These are phyloP conservation scores for Fonsecaea monophora DNA, from an alignment of 2,329 filamentous ascomycete genomes.

Conservation along the genomic window DNA sequence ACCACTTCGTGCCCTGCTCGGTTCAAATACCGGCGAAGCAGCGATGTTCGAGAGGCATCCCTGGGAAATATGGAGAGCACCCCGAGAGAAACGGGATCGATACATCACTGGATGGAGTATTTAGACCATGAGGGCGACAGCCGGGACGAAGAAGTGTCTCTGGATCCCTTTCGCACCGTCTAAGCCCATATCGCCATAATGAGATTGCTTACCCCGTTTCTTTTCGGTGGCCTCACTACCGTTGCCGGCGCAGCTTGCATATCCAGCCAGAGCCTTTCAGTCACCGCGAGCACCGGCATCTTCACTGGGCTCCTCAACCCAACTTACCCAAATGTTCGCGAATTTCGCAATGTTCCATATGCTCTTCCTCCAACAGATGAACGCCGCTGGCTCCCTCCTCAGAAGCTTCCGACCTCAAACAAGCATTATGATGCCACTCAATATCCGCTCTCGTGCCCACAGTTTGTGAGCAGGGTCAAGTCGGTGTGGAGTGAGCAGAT, in stretches of 20 bases:
- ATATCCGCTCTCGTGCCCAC: conserved; percentile 13
- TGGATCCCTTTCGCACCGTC: not conserved
- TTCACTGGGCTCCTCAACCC: conserved; percentile 46
- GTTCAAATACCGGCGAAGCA: conserved; percentile 11
- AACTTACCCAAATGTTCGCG: conserved; percentile 46
- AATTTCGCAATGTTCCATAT: conserved; percentile 50
- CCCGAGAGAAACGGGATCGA: not conserved
- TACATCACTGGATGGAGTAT: not conserved
- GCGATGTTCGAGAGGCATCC: not conserved
- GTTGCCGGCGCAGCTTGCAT: not conserved
- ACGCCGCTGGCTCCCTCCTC: conserved; percentile 45
- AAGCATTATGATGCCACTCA: conserved; percentile 14
- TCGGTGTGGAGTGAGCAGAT: conserved; percentile 17
- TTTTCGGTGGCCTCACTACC: not conserved
- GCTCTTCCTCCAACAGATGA: conserved; percentile 46
- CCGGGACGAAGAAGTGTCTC: not conserved
- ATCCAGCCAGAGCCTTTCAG: conserved; percentile 9
- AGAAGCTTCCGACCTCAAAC: conserved; percentile 7
- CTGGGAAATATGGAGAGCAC: conserved; percentile 4
- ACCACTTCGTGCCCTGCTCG: not conserved
- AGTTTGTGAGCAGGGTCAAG: conserved; percentile 15
- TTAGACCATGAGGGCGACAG: not conserved
- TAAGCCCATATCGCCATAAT: not conserved
- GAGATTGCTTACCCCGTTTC: not conserved
- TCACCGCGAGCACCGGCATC: conserved; percentile 33